Evolutionary conservation across 1,284 basidiomycete genomes (phyloP).

Genomic region (Sanghuangporus baumii): DNA sequence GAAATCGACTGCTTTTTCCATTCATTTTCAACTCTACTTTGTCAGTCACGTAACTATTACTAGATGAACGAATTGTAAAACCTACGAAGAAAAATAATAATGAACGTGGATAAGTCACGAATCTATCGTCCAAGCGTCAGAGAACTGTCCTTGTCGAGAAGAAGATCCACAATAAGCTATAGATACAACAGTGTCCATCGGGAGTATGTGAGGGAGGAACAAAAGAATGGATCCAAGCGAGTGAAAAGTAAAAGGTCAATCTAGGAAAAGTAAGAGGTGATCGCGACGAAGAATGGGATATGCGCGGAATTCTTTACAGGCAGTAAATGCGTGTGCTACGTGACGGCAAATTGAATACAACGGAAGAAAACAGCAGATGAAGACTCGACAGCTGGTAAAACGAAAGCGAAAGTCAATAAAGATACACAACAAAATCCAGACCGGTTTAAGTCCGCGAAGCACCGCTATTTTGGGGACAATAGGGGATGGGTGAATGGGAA

Average conservation of each 20-base stretch:
- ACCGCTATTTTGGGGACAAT: background rate
- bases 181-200: background rate
- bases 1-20: background rate
- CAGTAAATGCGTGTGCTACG: background rate
- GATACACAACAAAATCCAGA: conserved; percentile 4
- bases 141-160: background rate
- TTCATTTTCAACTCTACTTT: too few relatives aligned
- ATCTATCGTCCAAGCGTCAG: background rate
- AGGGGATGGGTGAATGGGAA: background rate
- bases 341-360: background rate
- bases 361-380: background rate
- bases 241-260: background rate
- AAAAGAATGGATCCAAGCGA: background rate
- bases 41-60: background rate
- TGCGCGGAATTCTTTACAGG: background rate
- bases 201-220: background rate
- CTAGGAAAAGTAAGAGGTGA: background rate
- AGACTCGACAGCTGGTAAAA: background rate
- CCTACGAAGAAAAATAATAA: background rate
- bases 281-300: background rate
- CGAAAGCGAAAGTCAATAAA: conserved; percentile 10
- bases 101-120: background rate
- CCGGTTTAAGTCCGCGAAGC: background rate
- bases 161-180: background rate
- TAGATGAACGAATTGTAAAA: background rate